Evolutionary conservation across 495 filamentous ascomycete species (phyloP).

Genomic region (Cenococcum geophilum): DNA sequence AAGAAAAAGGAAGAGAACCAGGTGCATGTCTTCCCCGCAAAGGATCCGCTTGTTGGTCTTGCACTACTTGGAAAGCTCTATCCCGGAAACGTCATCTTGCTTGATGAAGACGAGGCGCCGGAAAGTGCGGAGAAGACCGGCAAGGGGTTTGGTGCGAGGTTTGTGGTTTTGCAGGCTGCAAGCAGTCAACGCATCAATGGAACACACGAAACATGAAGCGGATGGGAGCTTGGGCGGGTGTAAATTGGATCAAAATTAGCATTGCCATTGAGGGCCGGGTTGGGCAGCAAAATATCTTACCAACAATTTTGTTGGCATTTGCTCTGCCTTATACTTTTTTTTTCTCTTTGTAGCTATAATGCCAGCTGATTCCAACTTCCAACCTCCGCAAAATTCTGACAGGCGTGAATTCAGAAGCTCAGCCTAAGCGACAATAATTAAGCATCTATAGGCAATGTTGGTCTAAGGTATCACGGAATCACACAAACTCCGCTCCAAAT

Average conservation of each 20-base stretch:
- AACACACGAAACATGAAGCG: not conserved
- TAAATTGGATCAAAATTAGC: not conserved
- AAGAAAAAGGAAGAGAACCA: conserved; percentile 10
- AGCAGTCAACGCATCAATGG: not conserved
- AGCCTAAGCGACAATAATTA: not conserved
- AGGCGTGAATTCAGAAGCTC: not conserved
- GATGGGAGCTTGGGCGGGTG: not conserved
- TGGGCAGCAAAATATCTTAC: not conserved
- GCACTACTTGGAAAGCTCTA: conserved; percentile 37
- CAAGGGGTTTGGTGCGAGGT: not conserved
- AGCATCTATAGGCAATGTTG: not conserved
- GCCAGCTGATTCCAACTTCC: not conserved
- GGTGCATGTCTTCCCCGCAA: conserved; percentile 31
- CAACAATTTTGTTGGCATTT: not conserved
- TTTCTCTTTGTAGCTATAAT: not conserved
- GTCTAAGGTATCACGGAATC: not conserved
- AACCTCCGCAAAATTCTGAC: too few relatives aligned
- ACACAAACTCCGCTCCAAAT: not conserved
- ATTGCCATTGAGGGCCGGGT: not conserved
- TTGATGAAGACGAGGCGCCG: not conserved
- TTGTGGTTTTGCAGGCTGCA: conserved; percentile 1
- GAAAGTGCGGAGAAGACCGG: not conserved
- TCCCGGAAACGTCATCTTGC: conserved; percentile 33
- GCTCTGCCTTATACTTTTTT: not conserved
- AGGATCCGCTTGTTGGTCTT: conserved; percentile 25